These are phyloP conservation scores for Coriolopsis trogii DNA, from an alignment of 1,284 basidiomycete species.

Conservation along the genomic window DNA sequence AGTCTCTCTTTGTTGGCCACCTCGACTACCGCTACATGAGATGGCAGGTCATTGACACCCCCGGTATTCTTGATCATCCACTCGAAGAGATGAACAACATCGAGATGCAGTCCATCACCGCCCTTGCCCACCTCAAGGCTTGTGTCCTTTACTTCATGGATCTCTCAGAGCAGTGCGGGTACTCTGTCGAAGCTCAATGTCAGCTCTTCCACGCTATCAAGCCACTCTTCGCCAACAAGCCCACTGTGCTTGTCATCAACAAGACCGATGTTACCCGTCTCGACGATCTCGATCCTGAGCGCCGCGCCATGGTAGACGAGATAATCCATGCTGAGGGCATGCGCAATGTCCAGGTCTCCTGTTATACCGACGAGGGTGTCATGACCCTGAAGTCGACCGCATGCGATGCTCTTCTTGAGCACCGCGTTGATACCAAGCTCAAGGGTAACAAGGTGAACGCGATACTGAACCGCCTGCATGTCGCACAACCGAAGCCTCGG, in stretches of 20 bases:
- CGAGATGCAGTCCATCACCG: slow-evolving; percentile 98
- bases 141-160: slow-evolving; percentile 98
- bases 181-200: slow-evolving; percentile 92
- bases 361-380: slow-evolving; percentile 93
- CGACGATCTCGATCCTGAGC: slow-evolving; percentile 78
- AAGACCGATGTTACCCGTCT: slow-evolving; percentile 91
- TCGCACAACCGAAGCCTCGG: slow-evolving; percentile 85
- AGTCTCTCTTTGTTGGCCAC: slow-evolving; percentile 95
- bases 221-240: slow-evolving; percentile 91
- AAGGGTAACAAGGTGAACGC: slow-evolving; percentile 92
- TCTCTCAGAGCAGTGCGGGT: slow-evolving; percentile 94
- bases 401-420: slow-evolving; percentile 90
- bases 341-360: slow-evolving; percentile 82
- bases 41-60: slow-evolving; percentile 98
- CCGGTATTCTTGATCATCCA: slow-evolving; percentile 91
- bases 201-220: slow-evolving; percentile 98
- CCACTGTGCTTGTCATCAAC: slow-evolving; percentile 91
- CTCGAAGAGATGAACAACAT: slow-evolving; percentile 99
- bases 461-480: slow-evolving; percentile 92
- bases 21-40: slow-evolving; percentile 97
- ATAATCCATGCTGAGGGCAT: slow-evolving; percentile 79
- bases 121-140: slow-evolving; percentile 89
- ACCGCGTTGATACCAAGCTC: slow-evolving; percentile 91
- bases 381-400: slow-evolving; percentile 93
- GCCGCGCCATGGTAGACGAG: slow-evolving; percentile 80